Conservation (phyloP, 2,329 filamentous ascomycete genomes). For the Aspergillus pseudoglaucus region DNA sequence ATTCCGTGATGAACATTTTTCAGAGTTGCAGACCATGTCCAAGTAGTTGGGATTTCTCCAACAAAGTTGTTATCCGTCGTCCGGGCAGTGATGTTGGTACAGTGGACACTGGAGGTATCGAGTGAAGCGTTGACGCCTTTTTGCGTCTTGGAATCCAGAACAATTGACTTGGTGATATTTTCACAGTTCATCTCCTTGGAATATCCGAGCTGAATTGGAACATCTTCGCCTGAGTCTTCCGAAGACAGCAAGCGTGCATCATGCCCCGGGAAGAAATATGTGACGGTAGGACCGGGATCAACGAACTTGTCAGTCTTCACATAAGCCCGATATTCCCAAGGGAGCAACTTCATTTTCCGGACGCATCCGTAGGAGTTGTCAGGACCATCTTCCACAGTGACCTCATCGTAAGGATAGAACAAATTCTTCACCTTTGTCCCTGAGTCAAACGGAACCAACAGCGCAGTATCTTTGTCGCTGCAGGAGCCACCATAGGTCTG, state of each 20-base stretch:
- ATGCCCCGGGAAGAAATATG: slow-evolving; percentile 55
- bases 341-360: slow-evolving; percentile 44
- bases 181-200: slow-evolving; percentile 57
- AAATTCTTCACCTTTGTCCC: slow-evolving; percentile 55
- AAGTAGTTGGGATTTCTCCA: slow-evolving; percentile 51
- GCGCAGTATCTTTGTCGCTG: slow-evolving; percentile 37
- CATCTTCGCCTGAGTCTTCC: slow-evolving; percentile 37
- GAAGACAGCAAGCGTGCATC: slow-evolving; percentile 51
- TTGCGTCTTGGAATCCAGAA: slow-evolving; percentile 49
- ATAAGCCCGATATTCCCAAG: slow-evolving; percentile 56
- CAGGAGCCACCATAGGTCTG: slow-evolving; percentile 55
- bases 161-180: slow-evolving; percentile 44
- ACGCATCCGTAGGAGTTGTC: slow-evolving; percentile 51
- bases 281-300: slow-evolving; percentile 52
- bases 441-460: slow-evolving; percentile 51
- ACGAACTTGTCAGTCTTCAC: slow-evolving; percentile 49
- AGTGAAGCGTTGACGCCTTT: slow-evolving; percentile 39
- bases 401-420: slow-evolving; percentile 56
- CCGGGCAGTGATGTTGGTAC: slow-evolving; percentile 34
- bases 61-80: slow-evolving; percentile 28
- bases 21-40: slow-evolving; percentile 49
- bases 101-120: slow-evolving; percentile 41
- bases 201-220: slow-evolving; percentile 52
- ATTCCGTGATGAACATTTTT: slow-evolving; percentile 55
- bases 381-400: slow-evolving; percentile 44